Conservation (phyloP, 2,329 filamentous ascomycete genomes). For the Colletotrichum cordylinicola region DNA sequence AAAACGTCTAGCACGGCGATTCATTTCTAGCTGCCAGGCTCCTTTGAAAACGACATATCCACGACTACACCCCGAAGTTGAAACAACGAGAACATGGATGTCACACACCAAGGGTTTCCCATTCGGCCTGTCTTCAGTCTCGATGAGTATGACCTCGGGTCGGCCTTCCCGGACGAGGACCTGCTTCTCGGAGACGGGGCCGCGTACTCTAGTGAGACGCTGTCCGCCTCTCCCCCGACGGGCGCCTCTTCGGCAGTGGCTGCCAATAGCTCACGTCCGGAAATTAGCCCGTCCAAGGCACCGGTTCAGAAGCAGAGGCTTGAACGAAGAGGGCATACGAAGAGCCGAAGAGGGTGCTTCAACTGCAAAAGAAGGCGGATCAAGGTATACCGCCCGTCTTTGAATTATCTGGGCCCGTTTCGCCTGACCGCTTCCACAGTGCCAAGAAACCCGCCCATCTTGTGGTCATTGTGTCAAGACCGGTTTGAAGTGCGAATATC, state of each 20-base stretch:
- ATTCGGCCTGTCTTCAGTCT: slow-evolving; percentile 34
- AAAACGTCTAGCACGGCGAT: background rate
- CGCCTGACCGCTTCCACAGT: slow-evolving; percentile 42
- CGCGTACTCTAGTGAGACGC: slow-evolving; percentile 25
- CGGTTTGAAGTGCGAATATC: slow-evolving; percentile 68
- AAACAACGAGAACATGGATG: background rate
- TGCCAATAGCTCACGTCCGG: background rate
- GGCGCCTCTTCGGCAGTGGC: background rate
- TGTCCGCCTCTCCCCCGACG: slow-evolving; percentile 30
- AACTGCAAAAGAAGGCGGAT: slow-evolving; percentile 72
- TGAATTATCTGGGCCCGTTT: background rate
- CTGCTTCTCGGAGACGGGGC: slow-evolving; percentile 25
- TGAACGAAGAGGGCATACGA: slow-evolving; percentile 68
- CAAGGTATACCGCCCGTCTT: slow-evolving; percentile 48
- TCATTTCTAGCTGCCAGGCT: background rate
- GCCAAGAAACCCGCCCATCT: slow-evolving; percentile 68
- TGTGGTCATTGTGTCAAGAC: slow-evolving; percentile 70
- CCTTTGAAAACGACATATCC: background rate
- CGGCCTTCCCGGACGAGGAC: slow-evolving; percentile 38
- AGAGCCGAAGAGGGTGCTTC: slow-evolving; percentile 69
- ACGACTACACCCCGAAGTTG: background rate
- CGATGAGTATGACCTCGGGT: slow-evolving; percentile 42
- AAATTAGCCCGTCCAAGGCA: background rate
- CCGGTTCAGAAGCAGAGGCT: slow-evolving; percentile 42
- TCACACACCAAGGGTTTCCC: slow-evolving; percentile 8